These are phyloP conservation scores for Flagelloscypha sp. DNA, from an alignment of 768 basidiomycete genomes.

Conservation along the genomic window DNA sequence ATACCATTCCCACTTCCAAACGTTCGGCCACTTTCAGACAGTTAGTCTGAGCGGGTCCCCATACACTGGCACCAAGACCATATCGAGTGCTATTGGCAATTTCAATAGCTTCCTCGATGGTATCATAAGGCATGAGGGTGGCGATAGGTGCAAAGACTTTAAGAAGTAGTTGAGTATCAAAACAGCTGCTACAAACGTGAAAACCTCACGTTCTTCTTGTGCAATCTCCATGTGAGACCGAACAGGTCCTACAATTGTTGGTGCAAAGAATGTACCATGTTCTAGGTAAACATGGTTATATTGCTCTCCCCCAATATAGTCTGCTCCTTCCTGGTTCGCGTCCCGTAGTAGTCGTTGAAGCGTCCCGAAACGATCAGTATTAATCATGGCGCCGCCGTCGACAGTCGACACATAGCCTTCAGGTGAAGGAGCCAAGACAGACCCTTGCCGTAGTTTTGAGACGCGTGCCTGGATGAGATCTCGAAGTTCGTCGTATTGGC, in stretches of 20 bases:
- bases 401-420: slow-evolving; percentile 66
- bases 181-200: background rate
- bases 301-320: slow-evolving; percentile 54
- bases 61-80: slow-evolving; percentile 91
- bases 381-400: slow-evolving; percentile 88
- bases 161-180: slow-evolving; percentile 5
- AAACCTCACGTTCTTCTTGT: slow-evolving; percentile 61
- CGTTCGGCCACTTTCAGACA: slow-evolving; percentile 74
- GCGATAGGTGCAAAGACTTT: slow-evolving; percentile 92
- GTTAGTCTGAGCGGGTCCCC: slow-evolving; percentile 74
- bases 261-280: slow-evolving; percentile 75
- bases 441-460: slow-evolving; percentile 65
- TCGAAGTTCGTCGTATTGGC: slow-evolving; percentile 71
- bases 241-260: slow-evolving; percentile 82
- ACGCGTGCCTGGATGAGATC: slow-evolving; percentile 56
- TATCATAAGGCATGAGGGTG: slow-evolving; percentile 76
- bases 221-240: slow-evolving; percentile 66
- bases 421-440: slow-evolving; percentile 56
- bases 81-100: slow-evolving; percentile 86
- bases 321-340: slow-evolving; percentile 63
- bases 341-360: slow-evolving; percentile 62
- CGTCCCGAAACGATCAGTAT: slow-evolving; percentile 56
- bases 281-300: slow-evolving; percentile 60
- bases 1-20: slow-evolving; percentile 94
- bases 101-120: slow-evolving; percentile 74